These are phyloP conservation scores for Colletotrichum godetiae DNA, from an alignment of 2,329 filamentous ascomycete genomes.

Conservation along the genomic window DNA sequence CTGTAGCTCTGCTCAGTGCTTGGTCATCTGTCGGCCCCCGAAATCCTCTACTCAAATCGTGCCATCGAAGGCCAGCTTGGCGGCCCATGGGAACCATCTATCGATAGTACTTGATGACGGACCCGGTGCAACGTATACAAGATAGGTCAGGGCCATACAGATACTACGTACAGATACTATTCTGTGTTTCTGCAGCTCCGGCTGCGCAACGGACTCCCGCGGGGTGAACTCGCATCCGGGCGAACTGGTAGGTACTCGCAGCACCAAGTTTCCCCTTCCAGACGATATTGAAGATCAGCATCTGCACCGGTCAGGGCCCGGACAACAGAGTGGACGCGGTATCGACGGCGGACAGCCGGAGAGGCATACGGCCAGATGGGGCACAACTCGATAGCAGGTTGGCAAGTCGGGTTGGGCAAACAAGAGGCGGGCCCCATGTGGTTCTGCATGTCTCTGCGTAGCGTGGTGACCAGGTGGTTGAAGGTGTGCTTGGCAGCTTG, in stretches of 20 bases:
- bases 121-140: slow-evolving; percentile 10
- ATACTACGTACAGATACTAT: not conserved
- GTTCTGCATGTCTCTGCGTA: slow-evolving; percentile 36
- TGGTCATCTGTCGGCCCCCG: slow-evolving; percentile 22
- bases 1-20: slow-evolving; percentile 4
- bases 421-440: slow-evolving; percentile 5
- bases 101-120: slow-evolving; percentile 16
- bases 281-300: slow-evolving; percentile 19
- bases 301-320: slow-evolving; percentile 14
- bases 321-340: slow-evolving; percentile 14
- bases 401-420: slow-evolving; percentile 31
- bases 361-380: slow-evolving; percentile 14
- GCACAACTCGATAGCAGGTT: slow-evolving; percentile 9
- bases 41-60: slow-evolving; percentile 16
- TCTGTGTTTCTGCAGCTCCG: slow-evolving; percentile 17
- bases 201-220: slow-evolving; percentile 9
- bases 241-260: slow-evolving; percentile 4
- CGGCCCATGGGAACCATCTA: slow-evolving; percentile 17
- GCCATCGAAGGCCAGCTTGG: slow-evolving; percentile 13
- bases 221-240: slow-evolving; percentile 11
- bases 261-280: not conserved
- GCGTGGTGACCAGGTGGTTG: slow-evolving; percentile 37
- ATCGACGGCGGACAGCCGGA: slow-evolving; percentile 29
- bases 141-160: slow-evolving; percentile 4
- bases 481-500: slow-evolving; percentile 37